Conservation (phyloP, 257 asterid species). For the Oldenlandia corymbosa region DNA sequence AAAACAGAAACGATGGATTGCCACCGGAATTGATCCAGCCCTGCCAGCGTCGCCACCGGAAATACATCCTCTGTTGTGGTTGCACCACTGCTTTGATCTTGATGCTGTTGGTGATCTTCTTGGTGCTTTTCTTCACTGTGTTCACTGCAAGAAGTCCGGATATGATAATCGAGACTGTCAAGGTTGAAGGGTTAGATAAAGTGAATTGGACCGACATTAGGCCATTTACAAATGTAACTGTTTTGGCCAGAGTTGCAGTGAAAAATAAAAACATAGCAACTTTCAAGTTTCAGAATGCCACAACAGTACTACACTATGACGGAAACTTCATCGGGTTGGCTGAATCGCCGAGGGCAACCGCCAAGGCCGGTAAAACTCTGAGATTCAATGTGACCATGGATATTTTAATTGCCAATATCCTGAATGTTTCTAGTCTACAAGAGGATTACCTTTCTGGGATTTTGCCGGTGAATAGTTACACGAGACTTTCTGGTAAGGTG, state of each 20-base stretch:
- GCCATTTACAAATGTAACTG: slow-evolving; percentile 14
- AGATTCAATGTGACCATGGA: slow-evolving; percentile 15
- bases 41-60: slow-evolving; percentile 24
- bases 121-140: slow-evolving; percentile 26
- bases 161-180: slow-evolving; percentile 14
- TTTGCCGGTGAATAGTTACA: slow-evolving; percentile 23
- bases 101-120: slow-evolving; percentile 7
- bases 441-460: slow-evolving; percentile 21
- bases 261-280: slow-evolving; percentile 34
- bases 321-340: slow-evolving; percentile 19
- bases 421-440: slow-evolving; percentile 17
- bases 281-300: slow-evolving; percentile 8
- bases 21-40: slow-evolving; percentile 13
- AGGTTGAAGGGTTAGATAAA: slow-evolving; percentile 21
- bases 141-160: slow-evolving; percentile 28
- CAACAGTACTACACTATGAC: slow-evolving; percentile 19
- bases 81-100: slow-evolving; percentile 20
- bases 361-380: slow-evolving; percentile 21
- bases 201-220: slow-evolving; percentile 11
- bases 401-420: slow-evolving; percentile 15
- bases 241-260: slow-evolving; percentile 22
- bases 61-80: slow-evolving; percentile 28
- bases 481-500: slow-evolving; percentile 28
- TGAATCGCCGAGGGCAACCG: neutral
- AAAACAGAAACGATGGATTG: slow-evolving; percentile 14